Evolutionary conservation across 306 rosid species (phyloP).

Genomic region (Sicyos baderoa): DNA sequence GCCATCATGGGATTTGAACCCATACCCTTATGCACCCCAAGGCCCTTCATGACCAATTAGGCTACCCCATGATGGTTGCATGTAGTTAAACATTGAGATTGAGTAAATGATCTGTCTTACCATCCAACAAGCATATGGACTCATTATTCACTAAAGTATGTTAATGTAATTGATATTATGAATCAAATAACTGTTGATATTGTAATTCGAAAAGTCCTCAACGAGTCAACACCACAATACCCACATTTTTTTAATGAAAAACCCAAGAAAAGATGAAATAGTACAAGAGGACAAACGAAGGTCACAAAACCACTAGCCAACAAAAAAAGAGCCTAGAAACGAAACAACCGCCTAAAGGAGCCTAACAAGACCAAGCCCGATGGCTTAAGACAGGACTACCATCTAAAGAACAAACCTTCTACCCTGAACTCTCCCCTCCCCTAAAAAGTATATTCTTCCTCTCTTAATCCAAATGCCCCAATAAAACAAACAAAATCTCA

Average conservation of each 20-base stretch:
- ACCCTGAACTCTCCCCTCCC: not conserved
- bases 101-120: not conserved
- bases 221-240: not conserved
- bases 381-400: not conserved
- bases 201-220: not conserved
- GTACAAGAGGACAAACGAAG: not conserved
- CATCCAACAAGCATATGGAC: conserved; percentile 1
- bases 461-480: not conserved
- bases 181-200: not conserved
- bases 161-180: not conserved
- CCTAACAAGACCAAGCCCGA: not conserved
- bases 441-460: not conserved
- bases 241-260: not conserved
- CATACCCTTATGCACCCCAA: too few relatives aligned
- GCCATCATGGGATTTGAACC: too few relatives aligned
- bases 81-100: not conserved
- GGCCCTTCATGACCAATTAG: too few relatives aligned
- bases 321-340: not conserved
- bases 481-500: not conserved
- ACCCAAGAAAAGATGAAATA: not conserved
- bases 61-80: too few relatives aligned
- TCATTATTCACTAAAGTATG: not conserved
- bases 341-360: not conserved
- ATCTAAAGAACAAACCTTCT: not conserved
- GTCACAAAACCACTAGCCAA: not conserved